These are phyloP conservation scores for Pyracantha coccinea DNA, from an alignment of 331 rosid genomes.

Conservation along the genomic window DNA sequence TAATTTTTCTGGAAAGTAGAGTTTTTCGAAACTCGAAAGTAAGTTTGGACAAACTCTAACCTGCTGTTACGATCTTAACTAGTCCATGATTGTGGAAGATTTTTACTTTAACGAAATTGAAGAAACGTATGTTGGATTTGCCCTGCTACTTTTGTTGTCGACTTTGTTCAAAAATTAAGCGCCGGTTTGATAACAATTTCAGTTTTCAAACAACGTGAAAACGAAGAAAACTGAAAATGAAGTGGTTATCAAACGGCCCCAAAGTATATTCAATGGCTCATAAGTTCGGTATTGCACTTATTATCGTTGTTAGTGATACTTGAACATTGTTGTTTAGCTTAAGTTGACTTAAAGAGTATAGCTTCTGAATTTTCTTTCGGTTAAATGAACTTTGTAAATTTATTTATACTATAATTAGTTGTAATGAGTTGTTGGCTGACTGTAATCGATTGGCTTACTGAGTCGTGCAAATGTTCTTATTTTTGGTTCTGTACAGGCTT, in stretches of 20 bases:
- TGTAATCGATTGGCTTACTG: neutral
- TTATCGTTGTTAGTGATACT: neutral
- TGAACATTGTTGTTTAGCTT: neutral
- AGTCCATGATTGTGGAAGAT: neutral
- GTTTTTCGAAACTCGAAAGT: neutral
- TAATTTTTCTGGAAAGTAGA: neutral
- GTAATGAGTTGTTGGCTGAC: neutral
- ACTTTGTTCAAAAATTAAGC: neutral
- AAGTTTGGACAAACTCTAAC: neutral
- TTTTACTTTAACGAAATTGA: neutral
- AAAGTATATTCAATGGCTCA: neutral
- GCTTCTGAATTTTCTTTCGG: neutral
- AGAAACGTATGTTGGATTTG: neutral
- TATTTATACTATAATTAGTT: neutral
- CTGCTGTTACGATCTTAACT: neutral
- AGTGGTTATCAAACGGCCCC: neutral
- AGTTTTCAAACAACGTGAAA: neutral
- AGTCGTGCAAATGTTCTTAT: neutral
- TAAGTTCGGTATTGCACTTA: neutral
- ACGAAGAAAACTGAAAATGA: neutral
- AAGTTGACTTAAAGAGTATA: neutral
- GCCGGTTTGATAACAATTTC: neutral
- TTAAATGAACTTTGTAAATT: neutral
- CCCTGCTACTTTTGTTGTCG: neutral
- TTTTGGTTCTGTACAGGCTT: conserved; percentile 49